Percentiles rank a stretch among this genome's conserved stretches.
Evolutionary conservation across 2,329 filamentous ascomycete genomes (phyloP).

Genomic region (Thyridium curvatum): DNA sequence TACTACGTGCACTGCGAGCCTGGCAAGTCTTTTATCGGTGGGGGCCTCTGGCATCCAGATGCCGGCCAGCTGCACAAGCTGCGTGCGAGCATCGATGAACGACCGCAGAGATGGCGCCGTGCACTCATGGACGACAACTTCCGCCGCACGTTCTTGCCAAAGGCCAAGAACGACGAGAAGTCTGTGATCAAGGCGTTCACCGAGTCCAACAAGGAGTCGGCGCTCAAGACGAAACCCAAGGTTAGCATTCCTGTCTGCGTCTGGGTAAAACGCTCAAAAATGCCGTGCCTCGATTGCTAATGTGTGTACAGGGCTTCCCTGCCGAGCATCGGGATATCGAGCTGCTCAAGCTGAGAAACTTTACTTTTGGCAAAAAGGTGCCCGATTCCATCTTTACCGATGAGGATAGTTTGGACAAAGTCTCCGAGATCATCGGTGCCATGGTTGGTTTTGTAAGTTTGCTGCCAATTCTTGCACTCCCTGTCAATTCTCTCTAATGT

Average conservation of each 20-base stretch:
- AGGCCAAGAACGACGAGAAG: constrained; percentile 43
- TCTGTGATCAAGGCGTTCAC: constrained; percentile 65
- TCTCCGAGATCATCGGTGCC: constrained; percentile 57
- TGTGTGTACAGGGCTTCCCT: constrained; percentile 56
- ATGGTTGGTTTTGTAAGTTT: constrained; percentile 75
- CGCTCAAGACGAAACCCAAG: constrained; percentile 82
- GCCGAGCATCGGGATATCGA: constrained; percentile 72
- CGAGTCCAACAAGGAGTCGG: constrained; percentile 62
- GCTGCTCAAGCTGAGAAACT: constrained; percentile 74
- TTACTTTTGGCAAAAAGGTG: constrained; percentile 64
- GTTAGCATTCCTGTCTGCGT: constrained; percentile 35
- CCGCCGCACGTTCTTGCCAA: constrained; percentile 58
- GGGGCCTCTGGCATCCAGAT: constrained; percentile 77
- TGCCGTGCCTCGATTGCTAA: background rate
- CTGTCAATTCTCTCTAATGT: constrained; percentile 3
- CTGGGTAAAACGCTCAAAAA: constrained; percentile 1
- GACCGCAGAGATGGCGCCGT: constrained; percentile 62
- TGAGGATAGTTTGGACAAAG: constrained; percentile 55
- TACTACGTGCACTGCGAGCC: constrained; percentile 86
- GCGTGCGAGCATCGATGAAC: constrained; percentile 68
- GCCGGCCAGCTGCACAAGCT: constrained; percentile 58
- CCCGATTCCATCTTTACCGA: constrained; percentile 58
- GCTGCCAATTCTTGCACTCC: constrained; percentile 6
- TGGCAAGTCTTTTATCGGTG: constrained; percentile 64
- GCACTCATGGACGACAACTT: constrained; percentile 57